These are phyloP conservation scores for Trypanosoma congolense DNA, from an alignment of 208 protist genomes.

Conservation along the genomic window DNA sequence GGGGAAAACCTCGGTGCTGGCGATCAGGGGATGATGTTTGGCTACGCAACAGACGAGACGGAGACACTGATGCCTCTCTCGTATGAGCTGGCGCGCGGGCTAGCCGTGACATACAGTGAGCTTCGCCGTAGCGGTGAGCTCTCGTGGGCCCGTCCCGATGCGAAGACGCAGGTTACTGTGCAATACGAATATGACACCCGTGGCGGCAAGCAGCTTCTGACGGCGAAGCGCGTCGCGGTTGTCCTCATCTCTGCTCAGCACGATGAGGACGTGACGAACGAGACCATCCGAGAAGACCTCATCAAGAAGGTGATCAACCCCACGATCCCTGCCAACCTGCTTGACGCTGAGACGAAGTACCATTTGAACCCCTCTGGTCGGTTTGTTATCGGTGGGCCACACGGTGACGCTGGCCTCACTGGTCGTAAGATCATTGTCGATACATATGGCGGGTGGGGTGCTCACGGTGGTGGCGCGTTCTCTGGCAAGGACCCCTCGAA, in stretches of 20 bases:
- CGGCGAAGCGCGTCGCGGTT: neutral
- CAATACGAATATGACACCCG: neutral
- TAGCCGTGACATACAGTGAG: neutral
- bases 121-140: neutral
- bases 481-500: neutral
- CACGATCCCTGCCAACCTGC: neutral
- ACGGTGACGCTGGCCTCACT: neutral
- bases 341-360: neutral
- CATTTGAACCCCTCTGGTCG: neutral
- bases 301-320: neutral
- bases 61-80: neutral
- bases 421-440: neutral
- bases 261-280: neutral
- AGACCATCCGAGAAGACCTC: neutral
- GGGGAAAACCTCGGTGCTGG: neutral
- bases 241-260: slow-evolving; percentile 1
- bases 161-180: neutral
- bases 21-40: slow-evolving; percentile 1
- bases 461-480: neutral
- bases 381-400: neutral
- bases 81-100: neutral
- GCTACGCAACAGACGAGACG: neutral
- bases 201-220: slow-evolving; percentile 1
- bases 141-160: neutral
- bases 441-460: neutral